Conservation (phyloP, 257 asterid genomes). For the Solanum megistacrolobum region DNA sequence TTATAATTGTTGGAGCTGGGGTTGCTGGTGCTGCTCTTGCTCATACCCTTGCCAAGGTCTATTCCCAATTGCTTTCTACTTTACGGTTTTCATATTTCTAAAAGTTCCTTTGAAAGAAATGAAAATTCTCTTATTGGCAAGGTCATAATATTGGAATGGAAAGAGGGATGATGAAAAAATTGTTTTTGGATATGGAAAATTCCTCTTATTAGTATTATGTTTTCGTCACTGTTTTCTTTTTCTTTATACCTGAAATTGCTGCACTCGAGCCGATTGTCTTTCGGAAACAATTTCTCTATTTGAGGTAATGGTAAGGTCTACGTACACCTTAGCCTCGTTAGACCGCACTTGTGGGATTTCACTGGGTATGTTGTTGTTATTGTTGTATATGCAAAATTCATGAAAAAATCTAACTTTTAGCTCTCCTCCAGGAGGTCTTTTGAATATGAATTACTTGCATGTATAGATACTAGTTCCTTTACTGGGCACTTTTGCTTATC, state of each 20-base stretch:
- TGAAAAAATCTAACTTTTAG: not conserved
- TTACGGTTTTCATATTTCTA: not conserved
- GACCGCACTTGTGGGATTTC: not conserved
- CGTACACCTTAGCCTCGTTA: no score
- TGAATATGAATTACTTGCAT: not conserved
- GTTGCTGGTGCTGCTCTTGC: slow-evolving; percentile 51
- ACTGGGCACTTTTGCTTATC: not conserved
- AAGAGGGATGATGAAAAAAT: not conserved
- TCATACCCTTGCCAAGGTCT: slow-evolving; percentile 40
- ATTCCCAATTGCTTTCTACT: not conserved
- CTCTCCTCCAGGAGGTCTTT: not conserved
- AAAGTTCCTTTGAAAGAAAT: not conserved
- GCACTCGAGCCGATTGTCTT: not conserved
- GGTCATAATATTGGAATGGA: not conserved
- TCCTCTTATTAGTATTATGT: not conserved
- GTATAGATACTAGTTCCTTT: not conserved
- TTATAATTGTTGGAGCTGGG: slow-evolving; percentile 48
- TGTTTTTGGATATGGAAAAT: not conserved
- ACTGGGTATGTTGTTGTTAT: not conserved
- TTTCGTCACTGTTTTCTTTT: not conserved
- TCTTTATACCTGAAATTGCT: not conserved
- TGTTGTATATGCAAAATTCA: not conserved
- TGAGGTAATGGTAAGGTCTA: not conserved
- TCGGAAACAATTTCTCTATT: not conserved
- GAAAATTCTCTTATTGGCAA: not conserved